Base-by-base conservation (phyloP, 805 yeast species). In the Yamadazyma laniorum region DNA sequence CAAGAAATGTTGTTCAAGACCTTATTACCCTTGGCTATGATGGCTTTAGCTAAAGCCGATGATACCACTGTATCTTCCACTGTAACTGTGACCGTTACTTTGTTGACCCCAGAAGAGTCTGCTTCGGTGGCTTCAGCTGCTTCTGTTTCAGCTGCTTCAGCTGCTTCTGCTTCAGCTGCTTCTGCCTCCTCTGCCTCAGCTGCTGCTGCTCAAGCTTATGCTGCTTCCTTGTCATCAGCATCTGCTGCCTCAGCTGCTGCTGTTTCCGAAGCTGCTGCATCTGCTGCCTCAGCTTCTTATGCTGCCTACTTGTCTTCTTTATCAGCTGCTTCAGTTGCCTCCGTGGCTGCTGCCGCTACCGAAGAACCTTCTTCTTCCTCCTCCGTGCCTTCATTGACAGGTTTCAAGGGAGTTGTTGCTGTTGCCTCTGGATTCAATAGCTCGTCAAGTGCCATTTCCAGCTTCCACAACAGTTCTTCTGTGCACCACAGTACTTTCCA, bases 21-120 rank as follows among this genome's bases (percentile, higher is more conserved):
- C 17, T 23, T 40, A 17, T 35, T 45, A 32, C 34, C 39, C 8
- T 23, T 35, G 7, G 29, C 33, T 15, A 35, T 40, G 13, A 29
- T 34, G 21, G 55, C 53, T 30, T 34, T 37, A 35, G 34, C 52
- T 38, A 25, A 48, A 25, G 49, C 51, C 9, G 56, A 48, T 6
- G 67, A 70, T 21, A 67, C 75, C 32, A 72, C 77, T 39, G 54
- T 67, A 19, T 45, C 55, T 19, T 51, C 67, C 37, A 74, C 78
- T 19, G 49, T 74, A 42, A 73, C 78, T 17, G 56, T 70, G 41
- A 73, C 79, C 32, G 56, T 58, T 36, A 74, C 79, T 19, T 35
- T 70, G 31, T 63, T 70, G 51, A 59, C 75, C 21, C 77, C 78
- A 23, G 61, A 65, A 39, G 74, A 74, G 53, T 62, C 71, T 35